Conservation (phyloP, 139 green algal species). For the Chlamydomonas incerta region DNA sequence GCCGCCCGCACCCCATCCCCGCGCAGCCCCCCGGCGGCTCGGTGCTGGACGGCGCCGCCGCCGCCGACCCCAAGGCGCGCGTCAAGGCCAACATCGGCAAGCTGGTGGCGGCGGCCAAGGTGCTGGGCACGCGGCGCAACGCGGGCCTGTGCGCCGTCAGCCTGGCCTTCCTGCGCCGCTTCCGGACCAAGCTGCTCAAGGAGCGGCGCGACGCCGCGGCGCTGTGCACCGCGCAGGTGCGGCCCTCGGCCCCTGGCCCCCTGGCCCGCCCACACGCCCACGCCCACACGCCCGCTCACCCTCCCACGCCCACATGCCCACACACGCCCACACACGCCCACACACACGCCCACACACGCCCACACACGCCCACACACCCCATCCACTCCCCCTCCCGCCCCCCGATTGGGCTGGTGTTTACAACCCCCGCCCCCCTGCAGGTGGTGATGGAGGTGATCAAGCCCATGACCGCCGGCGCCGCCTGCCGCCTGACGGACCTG, state of each 20-base stretch:
- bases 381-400: neutral
- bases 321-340: no score
- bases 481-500: constrained; percentile 41
- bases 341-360: no score
- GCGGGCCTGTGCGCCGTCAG: constrained; percentile 30
- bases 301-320: no score
- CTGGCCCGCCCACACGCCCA: no score
- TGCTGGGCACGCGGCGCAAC: constrained; percentile 21
- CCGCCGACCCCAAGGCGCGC: neutral
- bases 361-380: no score
- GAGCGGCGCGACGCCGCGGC: neutral
- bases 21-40: no score
- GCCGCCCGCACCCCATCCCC: no score
- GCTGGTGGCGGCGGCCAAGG: constrained; percentile 7
- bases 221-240: constrained; percentile 25
- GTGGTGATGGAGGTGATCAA: constrained; percentile 39
- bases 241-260: no score
- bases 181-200: constrained; percentile 14
- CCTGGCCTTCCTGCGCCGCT: constrained; percentile 41
- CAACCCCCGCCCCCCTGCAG: neutral
- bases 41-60: neutral
- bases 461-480: neutral
- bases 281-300: no score
- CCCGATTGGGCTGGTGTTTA: no score
- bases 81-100: neutral